Conservation (phyloP, 345 rosid species). For the Murraya paniculata region DNA sequence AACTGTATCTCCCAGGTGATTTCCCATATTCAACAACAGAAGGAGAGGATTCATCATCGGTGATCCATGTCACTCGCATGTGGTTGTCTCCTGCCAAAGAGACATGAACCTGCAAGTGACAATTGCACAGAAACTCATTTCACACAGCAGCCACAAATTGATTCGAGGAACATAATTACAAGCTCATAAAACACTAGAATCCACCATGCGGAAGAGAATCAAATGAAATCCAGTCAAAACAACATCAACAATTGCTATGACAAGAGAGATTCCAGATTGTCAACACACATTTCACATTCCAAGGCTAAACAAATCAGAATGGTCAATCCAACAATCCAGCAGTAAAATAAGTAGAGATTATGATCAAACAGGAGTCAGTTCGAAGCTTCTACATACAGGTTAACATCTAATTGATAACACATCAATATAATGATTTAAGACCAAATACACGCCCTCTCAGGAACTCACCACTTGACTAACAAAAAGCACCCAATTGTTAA, state of each 20-base stretch:
- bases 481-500: background rate
- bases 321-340: background rate
- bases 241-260: background rate
- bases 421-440: background rate
- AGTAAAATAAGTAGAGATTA: background rate
- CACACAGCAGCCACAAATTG: background rate
- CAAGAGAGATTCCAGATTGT: background rate
- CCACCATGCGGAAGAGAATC: background rate
- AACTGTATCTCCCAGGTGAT: constrained; percentile 57
- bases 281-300: background rate
- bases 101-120: constrained; percentile 48
- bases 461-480: background rate
- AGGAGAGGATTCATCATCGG: constrained; percentile 57
- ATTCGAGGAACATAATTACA: background rate
- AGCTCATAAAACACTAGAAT: background rate
- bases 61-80: constrained; percentile 80
- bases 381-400: background rate
- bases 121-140: constrained; percentile 1
- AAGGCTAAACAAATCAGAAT: background rate
- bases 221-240: background rate
- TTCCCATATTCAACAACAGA: constrained; percentile 81
- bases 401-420: background rate
- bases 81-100: constrained; percentile 85
- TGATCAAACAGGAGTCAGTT: background rate
- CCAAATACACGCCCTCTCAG: background rate